These are phyloP conservation scores for Ceratobasidium sp. DNA, from an alignment of 1,284 basidiomycete genomes.

Conservation along the genomic window DNA sequence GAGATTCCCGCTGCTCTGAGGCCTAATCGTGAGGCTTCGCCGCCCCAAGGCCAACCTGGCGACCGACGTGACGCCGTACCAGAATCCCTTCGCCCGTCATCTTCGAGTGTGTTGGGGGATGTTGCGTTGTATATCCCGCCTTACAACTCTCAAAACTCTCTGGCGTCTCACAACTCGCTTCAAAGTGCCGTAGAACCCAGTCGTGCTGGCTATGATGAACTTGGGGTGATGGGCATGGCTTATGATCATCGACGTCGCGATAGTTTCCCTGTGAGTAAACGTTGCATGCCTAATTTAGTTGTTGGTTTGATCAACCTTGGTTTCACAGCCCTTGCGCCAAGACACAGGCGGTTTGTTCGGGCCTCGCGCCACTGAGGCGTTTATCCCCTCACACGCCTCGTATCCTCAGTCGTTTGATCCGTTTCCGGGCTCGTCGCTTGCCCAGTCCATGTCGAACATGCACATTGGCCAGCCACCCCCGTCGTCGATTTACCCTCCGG, in stretches of 20 bases:
- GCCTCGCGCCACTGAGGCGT: conserved; percentile 18
- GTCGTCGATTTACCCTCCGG: conserved; percentile 47
- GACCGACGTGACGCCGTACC: conserved; percentile 62
- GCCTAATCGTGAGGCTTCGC: conserved; percentile 22
- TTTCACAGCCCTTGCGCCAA: conserved; percentile 13
- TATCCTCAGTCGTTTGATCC: conserved; percentile 47
- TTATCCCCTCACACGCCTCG: conserved; percentile 30
- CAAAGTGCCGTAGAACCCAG: conserved; percentile 65
- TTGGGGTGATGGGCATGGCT: conserved; percentile 64
- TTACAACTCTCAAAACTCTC: conserved; percentile 63
- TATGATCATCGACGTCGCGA: conserved; percentile 63
- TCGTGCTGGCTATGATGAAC: conserved; percentile 72
- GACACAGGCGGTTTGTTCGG: conserved; percentile 12
- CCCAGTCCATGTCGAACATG: conserved; percentile 40
- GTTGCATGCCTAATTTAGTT: conserved; percentile 25
- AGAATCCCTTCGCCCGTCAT: conserved; percentile 67
- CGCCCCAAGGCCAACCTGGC: conserved; percentile 31
- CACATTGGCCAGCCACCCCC: conserved; percentile 40
- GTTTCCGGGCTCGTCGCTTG: conserved; percentile 31
- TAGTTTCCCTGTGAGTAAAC: conserved; percentile 70
- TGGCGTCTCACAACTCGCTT: conserved; percentile 43
- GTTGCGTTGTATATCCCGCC: conserved; percentile 79
- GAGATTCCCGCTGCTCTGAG: conserved; percentile 52
- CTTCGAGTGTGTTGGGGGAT: conserved; percentile 66
- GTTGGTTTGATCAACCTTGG: conserved; percentile 26